Base-by-base conservation (phyloP, 257 asterid species). In the Oldenlandia corymbosa region DNA sequence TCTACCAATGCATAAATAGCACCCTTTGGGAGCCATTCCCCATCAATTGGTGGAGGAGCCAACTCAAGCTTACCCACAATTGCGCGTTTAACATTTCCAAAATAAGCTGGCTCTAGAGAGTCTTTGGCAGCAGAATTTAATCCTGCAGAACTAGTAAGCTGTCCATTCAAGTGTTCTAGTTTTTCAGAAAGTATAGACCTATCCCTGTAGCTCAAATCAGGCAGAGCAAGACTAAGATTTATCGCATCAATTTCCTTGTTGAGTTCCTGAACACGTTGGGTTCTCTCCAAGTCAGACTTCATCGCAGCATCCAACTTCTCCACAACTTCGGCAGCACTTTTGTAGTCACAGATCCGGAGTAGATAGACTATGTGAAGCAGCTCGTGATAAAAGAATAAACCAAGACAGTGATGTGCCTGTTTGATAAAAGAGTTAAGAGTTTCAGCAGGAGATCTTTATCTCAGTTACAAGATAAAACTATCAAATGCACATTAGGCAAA, bases 31-130 rank as follows among this genome's bases (percentile, higher is more conserved):
- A 93, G 85, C 99, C 99, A 93, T 68, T 93, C 97, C 68, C 99
- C 99, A 77, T 87, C 96, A 78, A 90, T 83, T 50, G 99, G 99
- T 73, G 99, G 95, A 59, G 94, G 94, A 31, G 97, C 99, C 86
- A 93, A 67, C 76, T 77, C 88, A 69, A 93, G 83, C 76, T 84
- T 93, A 65, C 84, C 99, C 39, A 80, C 65, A 79, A 83, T 84
- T 30, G 91, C 88, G 61, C 96, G 81, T 77, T 78, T 87, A 52
- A 83, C 83, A 70, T 87, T 89, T 66, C 99, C 99, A 76, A 90
- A 93, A 75, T 90, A 84, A 39, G 95, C 91, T 61, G 97, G 97
- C 69, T 83, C 99, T 74, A 90, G 62, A 67, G 83, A 77, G 64
- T 79, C 73, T 85, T 73, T 84, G 54, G 78, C 83, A 49, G 77